Evolutionary conservation across 2,329 filamentous ascomycete species (phyloP).

Genomic region (Aspergillus viridinutans): DNA sequence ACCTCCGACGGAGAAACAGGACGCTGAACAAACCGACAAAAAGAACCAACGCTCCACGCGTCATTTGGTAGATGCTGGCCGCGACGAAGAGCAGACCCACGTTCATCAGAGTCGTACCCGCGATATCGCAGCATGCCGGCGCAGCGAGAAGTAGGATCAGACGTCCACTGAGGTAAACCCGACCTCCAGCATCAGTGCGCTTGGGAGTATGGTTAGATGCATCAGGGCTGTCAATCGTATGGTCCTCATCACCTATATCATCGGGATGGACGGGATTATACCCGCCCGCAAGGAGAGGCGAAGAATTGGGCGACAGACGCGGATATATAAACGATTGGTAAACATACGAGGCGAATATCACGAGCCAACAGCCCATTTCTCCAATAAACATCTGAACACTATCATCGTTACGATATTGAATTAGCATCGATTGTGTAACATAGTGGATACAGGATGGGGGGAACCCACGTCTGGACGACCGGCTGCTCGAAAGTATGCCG

Average conservation of each 20-base stretch:
- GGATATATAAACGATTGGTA: slow-evolving; percentile 55
- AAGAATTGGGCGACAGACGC: slow-evolving; percentile 34
- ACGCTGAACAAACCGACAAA: slow-evolving; percentile 97
- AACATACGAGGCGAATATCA: slow-evolving; percentile 67
- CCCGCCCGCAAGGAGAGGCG: slow-evolving; percentile 47
- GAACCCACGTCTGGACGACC: slow-evolving; percentile 74
- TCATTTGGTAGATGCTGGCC: slow-evolving; percentile 98
- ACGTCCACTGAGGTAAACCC: slow-evolving; percentile 62
- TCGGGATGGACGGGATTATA: slow-evolving; percentile 62
- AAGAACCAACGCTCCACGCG: slow-evolving; percentile 84
- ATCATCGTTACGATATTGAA: background rate
- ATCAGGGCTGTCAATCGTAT: slow-evolving; percentile 42
- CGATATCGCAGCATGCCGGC: slow-evolving; percentile 89
- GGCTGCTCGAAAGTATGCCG: slow-evolving; percentile 83
- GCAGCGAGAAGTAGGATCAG: slow-evolving; percentile 72
- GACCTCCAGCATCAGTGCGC: slow-evolving; percentile 52
- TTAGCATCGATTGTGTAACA: background rate
- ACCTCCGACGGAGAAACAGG: slow-evolving; percentile 73
- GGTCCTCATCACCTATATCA: slow-evolving; percentile 46
- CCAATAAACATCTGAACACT: slow-evolving; percentile 93
- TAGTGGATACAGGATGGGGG: background rate
- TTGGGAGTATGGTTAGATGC: slow-evolving; percentile 49
- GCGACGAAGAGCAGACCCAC: slow-evolving; percentile 89
- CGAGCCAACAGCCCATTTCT: slow-evolving; percentile 93
- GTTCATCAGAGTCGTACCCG: slow-evolving; percentile 96